Base-by-base conservation (phyloP, 352 stramenopile genomes). In the Phytopythium delawarense region DNA sequence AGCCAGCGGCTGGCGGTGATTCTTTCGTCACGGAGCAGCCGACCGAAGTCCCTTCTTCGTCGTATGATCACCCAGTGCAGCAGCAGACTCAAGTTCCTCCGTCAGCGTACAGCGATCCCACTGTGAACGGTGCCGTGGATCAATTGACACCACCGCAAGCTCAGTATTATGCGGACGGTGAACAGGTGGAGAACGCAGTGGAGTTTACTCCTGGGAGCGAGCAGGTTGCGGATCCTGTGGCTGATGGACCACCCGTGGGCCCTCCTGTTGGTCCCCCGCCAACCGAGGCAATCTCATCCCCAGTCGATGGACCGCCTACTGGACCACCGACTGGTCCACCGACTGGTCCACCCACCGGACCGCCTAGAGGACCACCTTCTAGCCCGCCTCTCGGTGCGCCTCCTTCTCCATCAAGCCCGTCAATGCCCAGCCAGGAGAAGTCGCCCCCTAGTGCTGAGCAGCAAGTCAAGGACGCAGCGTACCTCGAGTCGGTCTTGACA, bases 401-500 rank as follows among this genome's bases (percentile, higher is more conserved):
- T 7, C 44, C 42, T 7, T 28, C 45, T 39, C 48, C 48, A 37
- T 23, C 25, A 7, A 39, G 16, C 21, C 58, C 49, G 40, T 40
- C 28, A 9, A 15, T 12, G 34, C 35, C 35, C 35, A 28, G 28
- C 52, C 60, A 11, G 1, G 49, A 35, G 1, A 1, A 40, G 28
- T 32, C 50, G 56, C 4, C 28, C n/a, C 7, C 30, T 21, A 34
- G 18, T 45, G 12, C 21, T 53, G 28, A 63, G n/a, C 40, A 59
- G 13, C 55, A 62, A 3, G 54, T 18, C 20, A 59, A 61, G 37
- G 57, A 62, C 6, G 57, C 57, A 4, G 66, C 69, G 0, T 74
- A 71, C 7, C 63, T 92, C n/a, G 73, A 92, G 59, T 66, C 68
- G 28, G 61, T 88, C n/a, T 50, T 93, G 32, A 49, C 75, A 8